Conservation (phyloP, 192 early-diverging fungal genomes). For the Backusella sp. region DNA sequence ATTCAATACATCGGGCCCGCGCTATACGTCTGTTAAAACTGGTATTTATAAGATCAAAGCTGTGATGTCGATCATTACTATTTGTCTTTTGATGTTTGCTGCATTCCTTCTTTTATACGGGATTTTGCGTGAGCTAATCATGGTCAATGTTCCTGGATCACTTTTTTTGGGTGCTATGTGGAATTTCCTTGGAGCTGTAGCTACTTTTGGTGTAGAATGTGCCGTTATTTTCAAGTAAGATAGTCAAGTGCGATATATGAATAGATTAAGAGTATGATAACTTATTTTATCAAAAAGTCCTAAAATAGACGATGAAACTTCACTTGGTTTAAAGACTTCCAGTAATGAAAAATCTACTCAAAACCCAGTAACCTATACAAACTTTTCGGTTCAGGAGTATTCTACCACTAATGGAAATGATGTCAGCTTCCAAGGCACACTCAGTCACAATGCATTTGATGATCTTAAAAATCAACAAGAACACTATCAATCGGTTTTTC, state of each 20-base stretch:
- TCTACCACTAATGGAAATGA: neutral
- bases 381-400: neutral
- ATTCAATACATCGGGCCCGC: constrained; percentile 13
- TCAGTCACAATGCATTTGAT: constrained; percentile 23
- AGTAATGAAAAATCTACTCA: neutral
- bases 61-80: constrained; percentile 23
- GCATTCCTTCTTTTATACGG: constrained; percentile 32
- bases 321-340: constrained; percentile 15
- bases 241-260: neutral
- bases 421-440: constrained; percentile 9
- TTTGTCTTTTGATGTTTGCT: constrained; percentile 29
- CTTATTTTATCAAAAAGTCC: neutral
- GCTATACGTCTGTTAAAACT: constrained; percentile 15
- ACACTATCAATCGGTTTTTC: constrained; percentile 1
- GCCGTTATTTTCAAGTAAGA: constrained; percentile 29
- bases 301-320: neutral
- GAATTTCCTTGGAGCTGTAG: constrained; percentile 26
- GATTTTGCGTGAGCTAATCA: constrained; percentile 27
- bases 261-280: neutral
- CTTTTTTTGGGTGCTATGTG: constrained; percentile 27
- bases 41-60: constrained; percentile 29
- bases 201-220: constrained; percentile 21
- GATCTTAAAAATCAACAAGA: constrained; percentile 19
- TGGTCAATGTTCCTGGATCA: constrained; percentile 14
- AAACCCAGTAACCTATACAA: neutral